phyloP scores from a whole-genome alignment of 148 eudicot genomes.

The Amaranthus cruentus region DNA sequence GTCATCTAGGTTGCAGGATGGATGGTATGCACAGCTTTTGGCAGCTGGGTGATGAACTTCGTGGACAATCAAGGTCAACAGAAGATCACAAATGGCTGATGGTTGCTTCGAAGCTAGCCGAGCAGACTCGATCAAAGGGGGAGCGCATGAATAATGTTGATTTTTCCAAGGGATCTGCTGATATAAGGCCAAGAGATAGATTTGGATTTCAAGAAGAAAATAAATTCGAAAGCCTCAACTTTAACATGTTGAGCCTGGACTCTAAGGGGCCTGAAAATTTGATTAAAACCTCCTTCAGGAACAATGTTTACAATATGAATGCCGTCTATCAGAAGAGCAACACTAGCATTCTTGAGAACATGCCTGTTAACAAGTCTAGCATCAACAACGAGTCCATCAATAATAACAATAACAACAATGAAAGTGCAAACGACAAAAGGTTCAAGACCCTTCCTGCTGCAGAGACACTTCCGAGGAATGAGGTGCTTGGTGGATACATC shows the following conservation, averaged over 20 bases:
- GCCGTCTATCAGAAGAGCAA: slow-evolving; percentile 56
- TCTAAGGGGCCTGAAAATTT: slow-evolving; percentile 46
- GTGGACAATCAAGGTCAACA: slow-evolving; percentile 67
- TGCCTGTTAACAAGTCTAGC: slow-evolving; percentile 50
- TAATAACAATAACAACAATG: slow-evolving; percentile 37
- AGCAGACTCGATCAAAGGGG: slow-evolving; percentile 83
- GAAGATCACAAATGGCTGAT: slow-evolving; percentile 93
- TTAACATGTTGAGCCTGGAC: slow-evolving; percentile 73
- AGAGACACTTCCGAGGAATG: slow-evolving; percentile 89
- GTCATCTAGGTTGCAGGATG: slow-evolving; percentile 44
- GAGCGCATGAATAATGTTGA: slow-evolving; percentile 85
- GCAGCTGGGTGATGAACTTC: slow-evolving; percentile 91
- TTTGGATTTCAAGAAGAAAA: slow-evolving; percentile 73
- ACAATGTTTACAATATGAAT: slow-evolving; percentile 56
- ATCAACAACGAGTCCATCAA: slow-evolving; percentile 51
- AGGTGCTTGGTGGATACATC: slow-evolving; percentile 96
- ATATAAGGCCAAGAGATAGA: slow-evolving; percentile 59
- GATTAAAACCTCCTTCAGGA: slow-evolving; percentile 44
- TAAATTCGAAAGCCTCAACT: slow-evolving; percentile 77
- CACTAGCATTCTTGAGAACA: slow-evolving; percentile 42
- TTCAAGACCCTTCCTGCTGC: slow-evolving; percentile 97
- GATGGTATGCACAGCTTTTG: slow-evolving; percentile 70
- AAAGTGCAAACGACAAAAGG: slow-evolving; percentile 65
- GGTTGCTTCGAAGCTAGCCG: slow-evolving; percentile 90
- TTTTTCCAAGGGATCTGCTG: slow-evolving; percentile 61